phyloP scores from a whole-genome alignment of 2,329 filamentous ascomycete genomes.

The Penicillium digitatum region DNA sequence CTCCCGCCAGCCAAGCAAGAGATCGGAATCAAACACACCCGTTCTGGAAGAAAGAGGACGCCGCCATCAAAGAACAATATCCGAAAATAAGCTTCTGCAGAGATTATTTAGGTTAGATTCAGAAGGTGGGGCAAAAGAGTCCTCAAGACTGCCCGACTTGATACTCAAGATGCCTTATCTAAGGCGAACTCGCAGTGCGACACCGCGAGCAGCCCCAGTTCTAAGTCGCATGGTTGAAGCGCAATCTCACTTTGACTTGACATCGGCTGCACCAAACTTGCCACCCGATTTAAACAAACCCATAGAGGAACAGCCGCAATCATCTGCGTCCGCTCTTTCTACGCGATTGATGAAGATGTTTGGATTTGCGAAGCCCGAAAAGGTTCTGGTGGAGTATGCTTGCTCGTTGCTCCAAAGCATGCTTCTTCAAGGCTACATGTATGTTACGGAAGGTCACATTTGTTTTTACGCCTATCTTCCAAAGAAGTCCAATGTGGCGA shows the following conservation, averaged over 20 bases:
- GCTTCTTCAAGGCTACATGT: slow-evolving; percentile 89
- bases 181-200: slow-evolving; percentile 33
- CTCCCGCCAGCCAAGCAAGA: slow-evolving; percentile 1
- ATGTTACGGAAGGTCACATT: slow-evolving; percentile 87
- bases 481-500: slow-evolving; percentile 73
- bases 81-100: slow-evolving; percentile 56
- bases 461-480: slow-evolving; percentile 98
- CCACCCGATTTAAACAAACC: slow-evolving; percentile 35
- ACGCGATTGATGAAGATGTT: slow-evolving; percentile 78
- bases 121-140: slow-evolving; percentile 24
- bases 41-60: slow-evolving; percentile 35
- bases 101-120: slow-evolving; percentile 59
- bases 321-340: slow-evolving; percentile 57
- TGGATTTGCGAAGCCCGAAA: slow-evolving; percentile 73
- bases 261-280: slow-evolving; percentile 16
- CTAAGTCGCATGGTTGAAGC: slow-evolving; percentile 76
- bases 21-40: slow-evolving; percentile 1
- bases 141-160: slow-evolving; percentile 20
- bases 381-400: slow-evolving; percentile 84
- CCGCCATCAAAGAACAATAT: slow-evolving; percentile 58
- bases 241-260: slow-evolving; percentile 54
- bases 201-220: slow-evolving; percentile 60
- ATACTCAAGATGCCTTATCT: slow-evolving; percentile 16
- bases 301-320: slow-evolving; percentile 49
- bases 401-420: slow-evolving; percentile 93